A percentile compares a stretch with the other conserved stretches of the same genome.
These are phyloP conservation scores for Ananas comosus DNA, from an alignment of 176 grass and related monocot genomes.

Conservation along the genomic window DNA sequence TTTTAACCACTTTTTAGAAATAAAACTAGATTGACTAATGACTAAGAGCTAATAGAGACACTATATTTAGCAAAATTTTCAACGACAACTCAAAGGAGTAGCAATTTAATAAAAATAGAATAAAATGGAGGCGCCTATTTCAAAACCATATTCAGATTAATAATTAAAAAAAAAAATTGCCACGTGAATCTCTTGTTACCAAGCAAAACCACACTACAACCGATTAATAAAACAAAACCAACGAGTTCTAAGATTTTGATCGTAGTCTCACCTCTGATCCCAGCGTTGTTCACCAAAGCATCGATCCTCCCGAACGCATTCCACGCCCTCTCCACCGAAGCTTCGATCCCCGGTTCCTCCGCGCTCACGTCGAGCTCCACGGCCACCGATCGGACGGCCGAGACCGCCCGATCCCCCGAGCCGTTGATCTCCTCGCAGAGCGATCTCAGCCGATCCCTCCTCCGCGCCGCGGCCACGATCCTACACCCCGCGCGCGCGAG, in stretches of 20 bases:
- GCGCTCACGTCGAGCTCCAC: conserved; percentile 35
- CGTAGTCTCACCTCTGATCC: conserved; percentile 31
- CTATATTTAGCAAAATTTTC: no score
- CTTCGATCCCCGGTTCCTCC: conserved; percentile 22
- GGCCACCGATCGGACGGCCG: conserved; percentile 6
- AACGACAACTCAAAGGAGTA: no score
- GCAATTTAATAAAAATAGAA: no score
- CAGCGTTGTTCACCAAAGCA: conserved; percentile 36
- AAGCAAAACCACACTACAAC: no score
- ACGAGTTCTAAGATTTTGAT: neutral
- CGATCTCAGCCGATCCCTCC: conserved; percentile 50
- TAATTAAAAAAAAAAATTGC: no score
- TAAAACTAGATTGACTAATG: no score
- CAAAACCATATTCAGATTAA: no score
- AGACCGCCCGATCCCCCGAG: neutral
- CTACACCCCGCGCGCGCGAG: conserved; percentile 51
- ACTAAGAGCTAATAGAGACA: no score
- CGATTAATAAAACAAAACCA: neutral
- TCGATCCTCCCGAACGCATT: conserved; percentile 36
- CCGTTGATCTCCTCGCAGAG: conserved; percentile 73
- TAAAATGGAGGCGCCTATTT: no score
- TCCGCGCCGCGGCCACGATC: conserved; percentile 58
- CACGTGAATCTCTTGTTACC: no score
- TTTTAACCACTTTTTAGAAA: no score
- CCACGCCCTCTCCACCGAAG: conserved; percentile 28